Base-by-base conservation (phyloP, 2,329 filamentous ascomycete genomes). In the Penicillium sp. region DNA sequence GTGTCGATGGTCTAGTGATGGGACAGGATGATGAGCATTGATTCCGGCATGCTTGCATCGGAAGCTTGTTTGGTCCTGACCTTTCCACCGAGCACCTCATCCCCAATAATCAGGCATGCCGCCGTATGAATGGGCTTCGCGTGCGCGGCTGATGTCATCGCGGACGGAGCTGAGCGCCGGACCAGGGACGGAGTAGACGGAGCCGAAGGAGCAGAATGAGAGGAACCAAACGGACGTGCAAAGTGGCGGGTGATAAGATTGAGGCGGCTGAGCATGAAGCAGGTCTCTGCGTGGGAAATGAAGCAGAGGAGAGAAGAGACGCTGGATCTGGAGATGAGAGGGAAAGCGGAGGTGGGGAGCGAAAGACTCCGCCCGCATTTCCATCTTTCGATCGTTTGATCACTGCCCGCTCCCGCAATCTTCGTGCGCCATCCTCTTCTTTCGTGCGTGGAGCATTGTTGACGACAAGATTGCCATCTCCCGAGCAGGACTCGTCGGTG, bases 31-130 rank as follows among this genome's bases (percentile, higher is more conserved):
- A n/a, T n/a, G n/a, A n/a, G n/a, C n/a, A n/a, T n/a, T n/a, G n/a
- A n/a, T n/a, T n/a, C n/a, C n/a, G n/a, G n/a, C n/a, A n/a, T n/a
- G n/a, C n/a, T n/a, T n/a, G n/a, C n/a, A n/a, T n/a, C n/a, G 32
- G 33, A 9, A 23, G 7, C 7, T 23, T 20, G 20, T 11, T 11
- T 4, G 8, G 21, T 32, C 59, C 72, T 50, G 64, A 88, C 90
- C 84, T 97, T 97, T 56, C 93, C 91, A 15, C 89, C 90, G 3
- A 97, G 75, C 4, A 97, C 89, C 67, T 96, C 91, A 69, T 97
- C 91, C n/a, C 91, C 91, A 57, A 98, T 97, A 45, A 98, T 89
- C 50, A 97, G 70, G 65, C 88, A 94, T 41, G 86, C 91, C 8
- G 91, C 93, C 32, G 90, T 96, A 61, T 88, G 83, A 54, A 97